Evolutionary conservation across 768 basidiomycete species (phyloP), one percentile per base, ranked within the genome.

Genomic region (Cyathus striatus): DNA sequence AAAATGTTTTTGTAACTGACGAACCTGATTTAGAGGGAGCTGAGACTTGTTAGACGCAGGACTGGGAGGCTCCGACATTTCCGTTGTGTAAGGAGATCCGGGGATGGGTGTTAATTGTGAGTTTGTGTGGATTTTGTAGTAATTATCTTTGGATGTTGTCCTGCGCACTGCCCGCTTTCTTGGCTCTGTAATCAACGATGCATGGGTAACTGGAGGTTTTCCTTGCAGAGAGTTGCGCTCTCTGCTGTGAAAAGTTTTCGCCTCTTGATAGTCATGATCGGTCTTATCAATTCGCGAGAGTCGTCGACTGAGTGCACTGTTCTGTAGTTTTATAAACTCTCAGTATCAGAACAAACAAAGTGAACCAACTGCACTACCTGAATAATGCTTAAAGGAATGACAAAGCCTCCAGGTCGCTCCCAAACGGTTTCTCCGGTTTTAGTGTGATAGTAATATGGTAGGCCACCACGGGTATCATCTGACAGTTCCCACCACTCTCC

Each of bases 401-500:
- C 86, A 59, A 96, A 93, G 24, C 83, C 87, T 18, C 73, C 63
- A 12, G 93, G 93, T n/a, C 86, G 77, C 45, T 90, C 90, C 93
- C 93, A 97, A 25, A 90, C 85, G 1, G 93, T 95, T 53, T 90
- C 86, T 1, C 86, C 84, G 1, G 89, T 84, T 61, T 90, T 85
- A 7, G 92, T 96, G 55, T 94, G 92, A 64, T 95, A 94, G 64
- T 92, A 97, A 60, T 97, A 97, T 3, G 88, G 81, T 43, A 92
- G 69, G 23, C 89, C 89, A 35, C 82, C 86, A 40, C 90, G 75
- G 35, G 82, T 78, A 26, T 90, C 86, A 58, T 97, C 93, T 35
- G 72, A 72, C 46, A 96, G 75, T 62, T 96, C 93, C 93, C 93
- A 97, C 92, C 93, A 96, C 59, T 95, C 91, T 32, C 93, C 92